Evolutionary conservation across 2,329 filamentous ascomycete species (phyloP), one percentile per base, ranked within the genome.

Genomic region (Xylaria sp.): DNA sequence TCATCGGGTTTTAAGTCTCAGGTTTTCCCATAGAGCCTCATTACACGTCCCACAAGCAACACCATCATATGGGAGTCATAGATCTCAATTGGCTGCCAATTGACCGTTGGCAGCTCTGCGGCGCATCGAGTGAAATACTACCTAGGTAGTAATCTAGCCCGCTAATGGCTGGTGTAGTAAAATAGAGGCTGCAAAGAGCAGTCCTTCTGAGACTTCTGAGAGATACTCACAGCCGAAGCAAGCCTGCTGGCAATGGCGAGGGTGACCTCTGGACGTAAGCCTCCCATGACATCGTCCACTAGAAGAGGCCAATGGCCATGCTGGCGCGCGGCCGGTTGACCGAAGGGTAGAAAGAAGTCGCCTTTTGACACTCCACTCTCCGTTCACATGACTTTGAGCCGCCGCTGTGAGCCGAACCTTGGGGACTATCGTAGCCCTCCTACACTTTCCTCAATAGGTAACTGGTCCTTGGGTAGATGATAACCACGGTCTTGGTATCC

Each of bases 341-440:
- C 54, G 62, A 57, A 44, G 34, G 50, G 62, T 37, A 64, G 28
- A 63, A 13, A 63, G 9, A 41, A 55, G 25, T 13, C 57, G n/a
- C 52, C 44, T 60, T 13, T 56, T 10, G 39, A 61, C 31, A 37
- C 64, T 69, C 63, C 64, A 65, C 66, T 67, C 73, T 71, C 72
- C 69, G 56, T 61, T 65, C 66, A 76, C 75, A 77, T 76, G 75
- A 76, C 73, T 75, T 73, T 71, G 63, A 74, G 73, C 73, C 75
- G 73, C 76, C 76, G 75, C 70, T 61, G 74, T 69, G 75, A 78
- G 74, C 76, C 76, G 76, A 74, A 65, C 39, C 34, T 63, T 15
- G 56, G 67, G 67, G 63, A 65, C 63, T 48, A 18, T 51, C 48
- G 25, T 15, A 37, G 54, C 15, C 15, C n/a, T 25, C 15, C 13